Base-by-base conservation (phyloP, 805 yeast genomes). In the Metschnikowia lachancei region DNA sequence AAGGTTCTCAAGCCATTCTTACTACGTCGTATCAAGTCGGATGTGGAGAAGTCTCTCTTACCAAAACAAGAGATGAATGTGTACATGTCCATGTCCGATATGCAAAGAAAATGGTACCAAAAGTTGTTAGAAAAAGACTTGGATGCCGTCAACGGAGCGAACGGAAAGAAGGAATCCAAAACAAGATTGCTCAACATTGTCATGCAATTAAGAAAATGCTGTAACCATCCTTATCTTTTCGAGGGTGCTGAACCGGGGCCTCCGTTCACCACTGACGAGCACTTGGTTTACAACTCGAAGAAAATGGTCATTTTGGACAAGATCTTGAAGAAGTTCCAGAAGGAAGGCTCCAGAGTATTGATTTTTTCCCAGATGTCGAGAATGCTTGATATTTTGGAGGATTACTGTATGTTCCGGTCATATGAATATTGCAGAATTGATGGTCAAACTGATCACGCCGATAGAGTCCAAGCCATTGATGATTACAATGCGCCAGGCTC, bases 201-300 rank as follows among this genome's bases (percentile, higher is more conserved):
- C 39, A 86, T 86, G 95, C 95, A 86, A 62, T 70, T 86, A 58
- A 76, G 94, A 61, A 86, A 86, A 63, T 86, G 94, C 63, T 86
- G 92, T 67, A 86, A 86, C 57, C 95, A 86, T 66, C 95, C 95
- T 12, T 86, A 86, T 60, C 66, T 86, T 33, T 86, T 86, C 58
- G 94, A 86, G 62, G 95, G 95, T 36, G 94, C 92, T 1, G 95
- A 86, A 59, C 94, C 94, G 0, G 95, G 95, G 11, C 95, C 95
- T 16, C 95, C 95, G 18, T 86, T 72, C 57, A 86, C 94, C 8
- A 86, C 92, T 0, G 95, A 86, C 63, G 94, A 86, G 61, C 95
- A 86, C 67, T 72, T 86, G 61, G 82, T 86, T 29, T 83, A 64
- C 63, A 86, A 86, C 61, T 75, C 90, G 3, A 83, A 82, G 45